Conservation (phyloP, 148 eudicot species). For the Gaultheria prostrata region DNA sequence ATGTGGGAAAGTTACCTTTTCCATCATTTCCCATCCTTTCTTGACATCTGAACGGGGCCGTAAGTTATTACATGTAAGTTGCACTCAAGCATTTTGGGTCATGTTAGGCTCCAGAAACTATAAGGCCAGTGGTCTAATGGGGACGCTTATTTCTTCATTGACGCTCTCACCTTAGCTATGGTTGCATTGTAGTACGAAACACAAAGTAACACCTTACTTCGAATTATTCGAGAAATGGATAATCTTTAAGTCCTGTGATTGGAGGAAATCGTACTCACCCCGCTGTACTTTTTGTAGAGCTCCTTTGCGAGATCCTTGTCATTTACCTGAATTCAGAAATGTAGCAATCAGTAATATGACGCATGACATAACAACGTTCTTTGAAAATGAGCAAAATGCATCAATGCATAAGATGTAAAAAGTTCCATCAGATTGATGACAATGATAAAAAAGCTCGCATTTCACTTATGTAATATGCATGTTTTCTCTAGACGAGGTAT, state of each 20-base stretch:
- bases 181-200: neutral
- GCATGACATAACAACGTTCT: neutral
- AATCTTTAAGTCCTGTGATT: neutral
- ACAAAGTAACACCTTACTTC: neutral
- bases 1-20: no score
- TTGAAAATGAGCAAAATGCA: neutral
- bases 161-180: neutral
- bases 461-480: neutral
- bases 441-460: neutral
- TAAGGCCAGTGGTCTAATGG: neutral
- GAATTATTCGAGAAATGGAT: neutral
- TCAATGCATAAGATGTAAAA: neutral
- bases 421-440: neutral
- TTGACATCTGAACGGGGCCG: no score
- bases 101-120: neutral
- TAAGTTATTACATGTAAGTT: neutral
- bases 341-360: conserved; percentile 9
- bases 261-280: conserved; percentile 50
- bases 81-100: neutral
- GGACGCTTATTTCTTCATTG: no score
- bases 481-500: neutral
- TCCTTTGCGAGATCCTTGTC: conserved; percentile 91
- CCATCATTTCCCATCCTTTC: no score
- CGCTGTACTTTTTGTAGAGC: conserved; percentile 91
- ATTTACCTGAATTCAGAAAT: conserved; percentile 52